These are phyloP conservation scores for Quercus rubra DNA, from an alignment of 306 rosid genomes.

Conservation along the genomic window DNA sequence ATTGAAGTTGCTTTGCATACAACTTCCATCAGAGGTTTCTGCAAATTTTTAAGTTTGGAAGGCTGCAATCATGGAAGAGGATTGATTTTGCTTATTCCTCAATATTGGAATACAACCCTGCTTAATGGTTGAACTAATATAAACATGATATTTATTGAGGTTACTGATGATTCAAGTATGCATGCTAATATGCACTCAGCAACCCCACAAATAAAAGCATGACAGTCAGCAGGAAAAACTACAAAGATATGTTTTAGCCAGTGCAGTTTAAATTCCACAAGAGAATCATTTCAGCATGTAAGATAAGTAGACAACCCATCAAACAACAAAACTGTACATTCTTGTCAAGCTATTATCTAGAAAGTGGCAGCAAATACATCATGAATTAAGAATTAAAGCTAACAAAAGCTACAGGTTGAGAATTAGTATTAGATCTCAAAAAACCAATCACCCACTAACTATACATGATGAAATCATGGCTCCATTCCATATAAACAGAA, in stretches of 20 bases:
- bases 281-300: background rate
- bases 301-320: background rate
- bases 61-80: too few species aligned
- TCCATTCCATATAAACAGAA: background rate
- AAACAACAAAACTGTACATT: background rate
- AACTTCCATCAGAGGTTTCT: too few species aligned
- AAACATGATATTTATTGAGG: background rate
- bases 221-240: too few species aligned
- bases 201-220: too few species aligned
- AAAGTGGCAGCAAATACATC: constrained; percentile 28
- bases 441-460: background rate
- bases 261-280: too few species aligned
- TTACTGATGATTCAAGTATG: background rate
- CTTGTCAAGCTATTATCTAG: constrained; percentile 1
- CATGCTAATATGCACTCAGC: too few species aligned
- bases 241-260: too few species aligned
- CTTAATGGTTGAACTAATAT: background rate
- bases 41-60: too few species aligned
- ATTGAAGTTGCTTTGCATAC: too few species aligned
- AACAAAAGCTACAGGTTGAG: constrained; percentile 11
- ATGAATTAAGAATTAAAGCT: constrained; percentile 12
- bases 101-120: background rate
- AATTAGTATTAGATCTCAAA: constrained; percentile 1
- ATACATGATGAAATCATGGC: background rate
- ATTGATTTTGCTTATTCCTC: background rate